Percentiles rank a stretch among this genome's conserved stretches.
phyloP scores from a whole-genome alignment of 202 grass and related monocot genomes.

The Schoenoplectus triqueter region DNA sequence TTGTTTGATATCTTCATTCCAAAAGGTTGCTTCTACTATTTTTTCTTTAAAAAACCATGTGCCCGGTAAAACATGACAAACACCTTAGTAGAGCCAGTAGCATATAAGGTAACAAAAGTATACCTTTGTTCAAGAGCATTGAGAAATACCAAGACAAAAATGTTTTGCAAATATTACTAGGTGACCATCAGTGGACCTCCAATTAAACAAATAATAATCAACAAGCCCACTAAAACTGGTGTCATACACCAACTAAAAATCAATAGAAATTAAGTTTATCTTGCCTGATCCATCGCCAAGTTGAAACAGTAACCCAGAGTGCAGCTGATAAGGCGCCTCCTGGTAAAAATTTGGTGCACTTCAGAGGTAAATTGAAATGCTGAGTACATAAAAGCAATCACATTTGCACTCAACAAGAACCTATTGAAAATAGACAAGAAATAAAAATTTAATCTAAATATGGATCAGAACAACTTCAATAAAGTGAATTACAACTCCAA shows the following conservation, averaged over 20 bases:
- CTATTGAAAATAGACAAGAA: slow-evolving; percentile 43
- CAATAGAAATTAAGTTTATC: slow-evolving; percentile 34
- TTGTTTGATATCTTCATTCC: background rate
- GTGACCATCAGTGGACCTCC: background rate
- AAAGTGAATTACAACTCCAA: background rate
- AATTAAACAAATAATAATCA: slow-evolving; percentile 5
- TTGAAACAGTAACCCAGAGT: slow-evolving; percentile 53
- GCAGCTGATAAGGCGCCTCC: slow-evolving; percentile 45
- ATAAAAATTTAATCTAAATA: slow-evolving; percentile 1
- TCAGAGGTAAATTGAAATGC: slow-evolving; percentile 58
- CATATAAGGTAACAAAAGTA: background rate
- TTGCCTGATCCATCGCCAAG: slow-evolving; percentile 86
- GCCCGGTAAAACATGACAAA: background rate
- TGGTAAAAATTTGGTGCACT: slow-evolving; percentile 49
- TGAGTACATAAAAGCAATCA: slow-evolving; percentile 71
- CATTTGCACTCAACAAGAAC: slow-evolving; percentile 62
- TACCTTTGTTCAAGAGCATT: background rate
- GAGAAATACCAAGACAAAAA: background rate
- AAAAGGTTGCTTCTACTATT: background rate
- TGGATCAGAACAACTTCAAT: background rate
- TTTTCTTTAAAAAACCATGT: background rate
- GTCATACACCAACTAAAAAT: background rate
- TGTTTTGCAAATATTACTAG: background rate
- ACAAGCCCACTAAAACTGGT: background rate
- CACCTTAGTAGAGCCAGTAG: background rate